phyloP scores from a whole-genome alignment of 306 rosid genomes.

The Prosopis cineraria region DNA sequence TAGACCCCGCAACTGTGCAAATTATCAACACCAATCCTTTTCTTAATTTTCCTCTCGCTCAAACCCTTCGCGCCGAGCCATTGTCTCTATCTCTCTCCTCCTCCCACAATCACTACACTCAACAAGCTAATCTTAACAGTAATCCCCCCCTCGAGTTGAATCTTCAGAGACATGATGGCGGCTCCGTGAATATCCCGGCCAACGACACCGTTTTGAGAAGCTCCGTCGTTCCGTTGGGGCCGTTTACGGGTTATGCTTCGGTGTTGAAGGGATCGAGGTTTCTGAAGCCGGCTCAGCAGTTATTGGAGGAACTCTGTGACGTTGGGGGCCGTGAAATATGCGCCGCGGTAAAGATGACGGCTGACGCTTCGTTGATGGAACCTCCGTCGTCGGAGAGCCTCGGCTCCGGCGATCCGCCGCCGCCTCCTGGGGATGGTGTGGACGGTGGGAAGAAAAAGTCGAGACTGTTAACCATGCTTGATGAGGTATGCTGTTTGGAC shows the following conservation, averaged over 20 bases:
- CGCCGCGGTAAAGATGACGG: constrained; percentile 24
- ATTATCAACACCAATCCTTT: constrained; percentile 46
- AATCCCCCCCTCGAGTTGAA: constrained; percentile 21
- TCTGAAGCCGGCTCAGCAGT: constrained; percentile 72
- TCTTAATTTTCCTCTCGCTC: constrained; percentile 35
- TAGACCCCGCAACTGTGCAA: constrained; percentile 44
- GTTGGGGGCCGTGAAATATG: constrained; percentile 42
- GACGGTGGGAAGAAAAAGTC: constrained; percentile 58
- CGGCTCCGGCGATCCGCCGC: neutral
- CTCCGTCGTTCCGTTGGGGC: constrained; percentile 55
- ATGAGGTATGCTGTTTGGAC: constrained; percentile 58
- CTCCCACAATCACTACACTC: constrained; percentile 25
- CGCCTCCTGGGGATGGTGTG: neutral
- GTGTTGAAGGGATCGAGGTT: constrained; percentile 79
- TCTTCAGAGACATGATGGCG: constrained; percentile 39
- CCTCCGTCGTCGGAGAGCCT: constrained; percentile 39
- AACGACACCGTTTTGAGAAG: constrained; percentile 38
- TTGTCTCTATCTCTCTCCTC: constrained; percentile 77
- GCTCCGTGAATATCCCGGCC: constrained; percentile 14
- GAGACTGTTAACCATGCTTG: constrained; percentile 67
- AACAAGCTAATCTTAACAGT: neutral
- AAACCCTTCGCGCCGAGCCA: constrained; percentile 52
- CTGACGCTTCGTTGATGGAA: constrained; percentile 50
- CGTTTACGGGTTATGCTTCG: constrained; percentile 71
- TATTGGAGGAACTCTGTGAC: constrained; percentile 66